A percentile compares a stretch with the other conserved stretches of the same genome.
These are phyloP conservation scores for Vanilla planifolia DNA, from an alignment of 106 monocot genomes.

Conservation along the genomic window DNA sequence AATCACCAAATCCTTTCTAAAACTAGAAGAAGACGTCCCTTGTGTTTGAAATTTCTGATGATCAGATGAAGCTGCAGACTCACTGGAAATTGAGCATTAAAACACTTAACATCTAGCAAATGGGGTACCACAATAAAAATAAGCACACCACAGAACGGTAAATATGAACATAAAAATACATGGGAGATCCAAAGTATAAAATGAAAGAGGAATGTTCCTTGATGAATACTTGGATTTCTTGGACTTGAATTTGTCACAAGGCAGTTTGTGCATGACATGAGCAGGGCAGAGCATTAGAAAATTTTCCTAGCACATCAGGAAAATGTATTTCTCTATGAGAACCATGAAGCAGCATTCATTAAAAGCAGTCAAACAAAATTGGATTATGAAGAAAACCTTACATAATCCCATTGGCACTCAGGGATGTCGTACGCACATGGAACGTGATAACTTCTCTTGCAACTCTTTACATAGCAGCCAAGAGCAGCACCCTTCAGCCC, in stretches of 20 bases:
- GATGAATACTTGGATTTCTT: conserved; percentile 12
- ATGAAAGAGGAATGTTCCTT: conserved; percentile 11
- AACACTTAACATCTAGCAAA: neutral
- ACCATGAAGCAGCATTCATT: neutral
- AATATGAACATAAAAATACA: neutral
- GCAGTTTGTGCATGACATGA: conserved; percentile 58
- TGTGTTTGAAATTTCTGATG: conserved; percentile 5
- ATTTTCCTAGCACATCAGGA: conserved; percentile 47
- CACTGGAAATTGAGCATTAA: conserved; percentile 17
- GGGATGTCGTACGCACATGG: conserved; percentile 55
- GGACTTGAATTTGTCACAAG: conserved; percentile 55
- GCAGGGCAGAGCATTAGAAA: conserved; percentile 74
- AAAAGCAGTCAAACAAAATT: neutral
- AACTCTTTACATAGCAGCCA: conserved; percentile 59
- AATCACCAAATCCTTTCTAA: conserved; percentile 47
- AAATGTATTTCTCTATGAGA: neutral
- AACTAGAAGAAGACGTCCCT: conserved; percentile 28
- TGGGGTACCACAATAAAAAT: neutral
- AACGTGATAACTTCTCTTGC: conserved; percentile 69
- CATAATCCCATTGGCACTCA: conserved; percentile 74
- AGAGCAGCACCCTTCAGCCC: conserved; percentile 77
- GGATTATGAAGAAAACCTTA: conserved; percentile 19
- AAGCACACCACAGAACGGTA: neutral
- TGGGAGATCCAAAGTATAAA: neutral
- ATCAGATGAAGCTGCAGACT: conserved; percentile 9